Conservation (phyloP, 75 land plant genomes). For the Cupressus sempervirens region DNA sequence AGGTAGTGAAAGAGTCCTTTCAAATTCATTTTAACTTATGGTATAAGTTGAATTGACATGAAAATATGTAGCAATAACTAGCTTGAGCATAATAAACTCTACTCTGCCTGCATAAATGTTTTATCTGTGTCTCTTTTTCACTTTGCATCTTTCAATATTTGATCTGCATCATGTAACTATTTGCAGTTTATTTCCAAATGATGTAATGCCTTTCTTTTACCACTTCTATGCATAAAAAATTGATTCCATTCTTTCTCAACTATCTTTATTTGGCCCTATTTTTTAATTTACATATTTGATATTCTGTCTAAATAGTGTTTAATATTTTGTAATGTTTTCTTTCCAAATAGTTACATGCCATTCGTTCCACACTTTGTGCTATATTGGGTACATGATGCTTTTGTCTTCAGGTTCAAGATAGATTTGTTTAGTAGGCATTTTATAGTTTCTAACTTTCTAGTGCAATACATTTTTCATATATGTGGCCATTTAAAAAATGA, state of each 20-base stretch:
- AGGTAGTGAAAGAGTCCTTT: too few species aligned
- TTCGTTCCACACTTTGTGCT: not conserved
- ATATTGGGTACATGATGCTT: not conserved
- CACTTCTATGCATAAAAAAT: not conserved
- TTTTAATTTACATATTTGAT: too few species aligned
- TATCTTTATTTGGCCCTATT: too few species aligned
- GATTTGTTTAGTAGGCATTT: not conserved
- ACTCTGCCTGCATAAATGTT: not conserved
- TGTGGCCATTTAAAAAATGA: not conserved
- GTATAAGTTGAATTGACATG: not conserved
- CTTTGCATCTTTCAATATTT: not conserved
- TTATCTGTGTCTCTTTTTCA: not conserved
- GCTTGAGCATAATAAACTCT: not conserved
- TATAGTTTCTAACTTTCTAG: not conserved
- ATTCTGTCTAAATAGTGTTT: too few species aligned
- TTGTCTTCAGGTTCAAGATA: not conserved
- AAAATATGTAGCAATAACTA: not conserved
- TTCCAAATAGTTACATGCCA: too few species aligned
- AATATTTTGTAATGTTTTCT: too few species aligned
- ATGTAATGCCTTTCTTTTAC: not conserved
- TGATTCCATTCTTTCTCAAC: too few species aligned
- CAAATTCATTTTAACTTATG: not conserved
- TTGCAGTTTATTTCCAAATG: not conserved
- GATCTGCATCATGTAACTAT: not conserved
- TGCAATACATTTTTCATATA: not conserved